Conservation (phyloP, 345 rosid species). For the Crucihimalaya himalaica region DNA sequence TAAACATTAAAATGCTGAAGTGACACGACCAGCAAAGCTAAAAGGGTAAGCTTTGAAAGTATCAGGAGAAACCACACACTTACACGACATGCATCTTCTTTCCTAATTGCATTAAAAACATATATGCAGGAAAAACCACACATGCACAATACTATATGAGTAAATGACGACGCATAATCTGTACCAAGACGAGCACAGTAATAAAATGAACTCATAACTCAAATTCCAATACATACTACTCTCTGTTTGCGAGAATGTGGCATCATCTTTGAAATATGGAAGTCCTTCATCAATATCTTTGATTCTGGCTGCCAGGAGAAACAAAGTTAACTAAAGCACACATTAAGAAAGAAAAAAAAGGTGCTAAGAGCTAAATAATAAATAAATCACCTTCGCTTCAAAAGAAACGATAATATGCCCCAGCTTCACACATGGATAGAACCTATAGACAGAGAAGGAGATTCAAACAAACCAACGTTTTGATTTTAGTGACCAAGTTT, state of each 20-base stretch:
- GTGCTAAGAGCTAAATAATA: conserved; percentile 2
- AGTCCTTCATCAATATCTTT: conserved; percentile 49
- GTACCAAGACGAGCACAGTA: conserved; percentile 19
- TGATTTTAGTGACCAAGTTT: background rate
- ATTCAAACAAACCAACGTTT: background rate
- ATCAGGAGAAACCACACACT: too few species aligned
- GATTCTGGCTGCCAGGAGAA: conserved; percentile 62
- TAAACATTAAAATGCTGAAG: conserved; percentile 6
- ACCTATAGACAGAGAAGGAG: conserved; percentile 48
- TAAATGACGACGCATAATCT: background rate
- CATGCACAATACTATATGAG: background rate
- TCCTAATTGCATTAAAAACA: background rate
- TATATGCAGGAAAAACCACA: conserved; percentile 9
- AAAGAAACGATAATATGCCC: conserved; percentile 58
- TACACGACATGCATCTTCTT: conserved; percentile 11
- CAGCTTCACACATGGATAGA: conserved; percentile 72
- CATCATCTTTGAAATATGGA: conserved; percentile 54
- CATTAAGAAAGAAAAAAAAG: background rate
- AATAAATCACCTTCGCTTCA: conserved; percentile 63
- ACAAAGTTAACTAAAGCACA: conserved; percentile 24
- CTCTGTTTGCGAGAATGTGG: conserved; percentile 42
- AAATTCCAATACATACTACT: conserved; percentile 49
- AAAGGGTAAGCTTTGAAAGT: conserved; percentile 9
- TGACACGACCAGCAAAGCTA: conserved; percentile 19
- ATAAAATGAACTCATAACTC: background rate